Base-by-base conservation (phyloP, 768 basidiomycete species). In the Rhizopogon rudus region DNA sequence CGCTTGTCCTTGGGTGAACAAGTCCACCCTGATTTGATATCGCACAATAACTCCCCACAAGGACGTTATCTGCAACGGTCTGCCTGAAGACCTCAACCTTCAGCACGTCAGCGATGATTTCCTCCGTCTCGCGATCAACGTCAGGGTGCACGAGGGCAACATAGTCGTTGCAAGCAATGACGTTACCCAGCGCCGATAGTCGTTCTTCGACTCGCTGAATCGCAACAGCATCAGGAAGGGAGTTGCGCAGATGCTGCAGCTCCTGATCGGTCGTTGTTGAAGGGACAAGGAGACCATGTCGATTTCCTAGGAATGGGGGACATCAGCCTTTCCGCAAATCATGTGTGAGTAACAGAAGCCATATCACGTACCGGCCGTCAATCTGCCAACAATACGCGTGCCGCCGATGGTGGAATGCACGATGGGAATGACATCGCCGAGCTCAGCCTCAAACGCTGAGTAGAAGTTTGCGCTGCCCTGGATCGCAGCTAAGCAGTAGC, bases 31-130 rank as follows among this genome's bases (percentile, higher is more conserved):
- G 93, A 68, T 98, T 98, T 45, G 89, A 89, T 70, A 99, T 84
- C 53, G 86, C 91, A 71, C 93, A 95, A 70, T 98, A 99, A 57
- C 88, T 91, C 40, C 97, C 97, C 41, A 98, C 96, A 44, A 99
- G 84, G 48, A 95, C 95, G 74, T 98, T 98, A 62, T 92, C 88
- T 12, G 97, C 97, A 61, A 99, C 79, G 9, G 94, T 99, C 72
- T 99, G 97, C 46, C 97, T 81, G 77, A 99, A 99, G 5, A 98
- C 97, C 70, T 99, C 97, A 58, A 98, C 97, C 72, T 98, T 98
- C 62, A 99, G 83, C 17, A 97, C 93, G 70, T 99, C 97, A 29
- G 97, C 97, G 73, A 99, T 98, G 75, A 99, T 98, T 73, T 99
- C 97, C 68, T 99, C 97, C 22, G 97, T 99, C 74, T 98, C 97